phyloP scores from a whole-genome alignment of 768 basidiomycete species.

The Mycena vitilis region DNA sequence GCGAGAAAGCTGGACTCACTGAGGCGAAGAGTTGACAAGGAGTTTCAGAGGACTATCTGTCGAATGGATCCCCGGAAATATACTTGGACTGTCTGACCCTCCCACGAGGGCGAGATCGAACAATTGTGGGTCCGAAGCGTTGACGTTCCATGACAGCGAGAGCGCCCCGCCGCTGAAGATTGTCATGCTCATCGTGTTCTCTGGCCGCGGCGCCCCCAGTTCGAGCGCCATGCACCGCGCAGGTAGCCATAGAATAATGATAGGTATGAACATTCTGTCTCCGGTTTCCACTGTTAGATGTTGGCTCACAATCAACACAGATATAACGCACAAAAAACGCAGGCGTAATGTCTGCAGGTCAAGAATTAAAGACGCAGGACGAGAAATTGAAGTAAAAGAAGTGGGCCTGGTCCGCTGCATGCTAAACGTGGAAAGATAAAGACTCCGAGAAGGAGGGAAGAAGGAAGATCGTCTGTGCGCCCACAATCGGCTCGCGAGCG shows the following conservation, averaged over 20 bases:
- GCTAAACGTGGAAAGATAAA: not conserved
- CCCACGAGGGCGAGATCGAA: slow-evolving; percentile 22
- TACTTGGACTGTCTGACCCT: not conserved
- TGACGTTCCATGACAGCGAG: slow-evolving; percentile 16
- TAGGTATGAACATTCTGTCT: slow-evolving; percentile 1
- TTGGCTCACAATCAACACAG: not conserved
- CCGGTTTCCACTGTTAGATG: not conserved
- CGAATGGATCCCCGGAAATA: slow-evolving; percentile 8
- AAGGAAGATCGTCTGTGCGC: not conserved
- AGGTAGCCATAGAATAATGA: slow-evolving; percentile 15
- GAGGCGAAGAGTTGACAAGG: not conserved
- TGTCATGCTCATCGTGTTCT: slow-evolving; percentile 18
- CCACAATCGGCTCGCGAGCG: not conserved
- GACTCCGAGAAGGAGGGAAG: not conserved
- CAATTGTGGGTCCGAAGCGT: slow-evolving; percentile 5
- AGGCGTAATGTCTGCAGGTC: not conserved
- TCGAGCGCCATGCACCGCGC: slow-evolving; percentile 2
- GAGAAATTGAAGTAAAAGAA: slow-evolving; percentile 1
- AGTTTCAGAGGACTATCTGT: not conserved
- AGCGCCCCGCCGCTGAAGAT: slow-evolving; percentile 15
- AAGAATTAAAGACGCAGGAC: slow-evolving; percentile 12
- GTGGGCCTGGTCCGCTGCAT: slow-evolving; percentile 7
- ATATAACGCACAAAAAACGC: slow-evolving; percentile 7
- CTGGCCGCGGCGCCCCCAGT: slow-evolving; percentile 1
- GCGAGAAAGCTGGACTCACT: slow-evolving; percentile 5